Percentiles rank a stretch among this genome's conserved stretches.
phyloP scores from a whole-genome alignment of 176 grass and related monocot species.

The Zoysia pacifica region DNA sequence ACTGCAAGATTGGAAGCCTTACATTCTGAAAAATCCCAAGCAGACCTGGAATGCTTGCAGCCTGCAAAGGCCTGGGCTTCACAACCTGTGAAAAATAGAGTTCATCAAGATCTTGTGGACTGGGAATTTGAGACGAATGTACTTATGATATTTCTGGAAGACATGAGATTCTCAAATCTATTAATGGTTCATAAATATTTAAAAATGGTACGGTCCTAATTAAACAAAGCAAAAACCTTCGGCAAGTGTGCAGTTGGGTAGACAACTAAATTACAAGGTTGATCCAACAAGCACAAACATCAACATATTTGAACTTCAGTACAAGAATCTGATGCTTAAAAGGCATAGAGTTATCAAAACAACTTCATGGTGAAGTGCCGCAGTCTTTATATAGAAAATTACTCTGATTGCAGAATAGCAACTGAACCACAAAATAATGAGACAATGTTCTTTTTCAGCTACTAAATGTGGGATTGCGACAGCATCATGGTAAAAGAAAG shows the following conservation, averaged over 20 bases:
- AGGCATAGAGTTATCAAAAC: background rate
- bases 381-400: background rate
- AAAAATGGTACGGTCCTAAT: background rate
- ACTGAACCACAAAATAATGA: background rate
- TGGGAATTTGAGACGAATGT: background rate
- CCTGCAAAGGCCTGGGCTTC: constrained; percentile 91
- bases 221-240: background rate
- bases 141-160: background rate
- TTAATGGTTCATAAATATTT: background rate
- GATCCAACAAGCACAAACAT: background rate
- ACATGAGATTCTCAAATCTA: background rate
- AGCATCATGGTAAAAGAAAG: background rate
- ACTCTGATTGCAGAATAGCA: background rate
- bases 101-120: constrained; percentile 28
- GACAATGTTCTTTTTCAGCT: background rate
- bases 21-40: constrained; percentile 98
- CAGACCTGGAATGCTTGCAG: constrained; percentile 94
- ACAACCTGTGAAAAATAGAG: constrained; percentile 55
- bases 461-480: background rate
- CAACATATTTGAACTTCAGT: background rate
- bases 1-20: constrained; percentile 8
- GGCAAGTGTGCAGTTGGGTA: background rate
- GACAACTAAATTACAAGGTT: background rate
- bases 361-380: background rate
- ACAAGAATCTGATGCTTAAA: background rate